A percentile compares a stretch with the other conserved stretches of the same genome.
Conservation (phyloP, 495 filamentous ascomycete species). For the Xylaria flabelliformis region DNA sequence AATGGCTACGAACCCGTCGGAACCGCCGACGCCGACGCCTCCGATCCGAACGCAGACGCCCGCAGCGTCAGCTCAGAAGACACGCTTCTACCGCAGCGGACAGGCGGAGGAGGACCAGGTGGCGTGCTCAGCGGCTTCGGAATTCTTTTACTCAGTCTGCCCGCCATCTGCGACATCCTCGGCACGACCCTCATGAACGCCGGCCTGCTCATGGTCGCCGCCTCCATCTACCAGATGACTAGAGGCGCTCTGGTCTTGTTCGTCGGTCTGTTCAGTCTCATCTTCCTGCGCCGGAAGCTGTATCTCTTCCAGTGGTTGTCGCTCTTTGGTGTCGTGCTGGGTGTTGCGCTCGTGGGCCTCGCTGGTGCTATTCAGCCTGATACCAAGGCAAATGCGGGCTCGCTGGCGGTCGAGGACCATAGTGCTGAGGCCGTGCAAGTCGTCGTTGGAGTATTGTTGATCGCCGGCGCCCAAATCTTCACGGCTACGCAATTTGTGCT, state of each 20-base stretch:
- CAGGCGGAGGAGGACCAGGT: conserved; percentile 44
- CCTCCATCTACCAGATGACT: conserved; percentile 98
- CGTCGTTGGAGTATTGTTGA: conserved; percentile 82
- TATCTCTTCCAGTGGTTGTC: conserved; percentile 88
- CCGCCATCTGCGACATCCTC: conserved; percentile 90
- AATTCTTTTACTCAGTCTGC: conserved; percentile 79
- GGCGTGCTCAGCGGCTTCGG: conserved; percentile 70
- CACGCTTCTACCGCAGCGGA: conserved; percentile 51
- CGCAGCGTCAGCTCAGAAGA: conserved; percentile 51
- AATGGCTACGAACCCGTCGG: conserved; percentile 70
- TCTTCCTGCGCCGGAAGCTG: conserved; percentile 82
- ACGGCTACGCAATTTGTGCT: conserved; percentile 95
- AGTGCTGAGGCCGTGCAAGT: conserved; percentile 69
- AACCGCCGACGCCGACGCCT: conserved; percentile 44
- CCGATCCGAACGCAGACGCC: conserved; percentile 52
- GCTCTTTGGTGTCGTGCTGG: conserved; percentile 82
- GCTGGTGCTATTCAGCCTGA: conserved; percentile 81
- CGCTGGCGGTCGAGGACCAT: conserved; percentile 33
- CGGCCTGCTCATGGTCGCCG: conserved; percentile 89
- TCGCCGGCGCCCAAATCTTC: conserved; percentile 94
- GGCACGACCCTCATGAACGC: conserved; percentile 98
- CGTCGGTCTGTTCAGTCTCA: conserved; percentile 91
- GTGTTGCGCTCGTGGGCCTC: conserved; percentile 88
- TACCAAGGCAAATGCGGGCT: conserved; percentile 51
- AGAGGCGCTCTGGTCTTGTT: conserved; percentile 92